Base-by-base conservation (phyloP, 2,329 filamentous ascomycete species). In the Fusarium secorum region DNA sequence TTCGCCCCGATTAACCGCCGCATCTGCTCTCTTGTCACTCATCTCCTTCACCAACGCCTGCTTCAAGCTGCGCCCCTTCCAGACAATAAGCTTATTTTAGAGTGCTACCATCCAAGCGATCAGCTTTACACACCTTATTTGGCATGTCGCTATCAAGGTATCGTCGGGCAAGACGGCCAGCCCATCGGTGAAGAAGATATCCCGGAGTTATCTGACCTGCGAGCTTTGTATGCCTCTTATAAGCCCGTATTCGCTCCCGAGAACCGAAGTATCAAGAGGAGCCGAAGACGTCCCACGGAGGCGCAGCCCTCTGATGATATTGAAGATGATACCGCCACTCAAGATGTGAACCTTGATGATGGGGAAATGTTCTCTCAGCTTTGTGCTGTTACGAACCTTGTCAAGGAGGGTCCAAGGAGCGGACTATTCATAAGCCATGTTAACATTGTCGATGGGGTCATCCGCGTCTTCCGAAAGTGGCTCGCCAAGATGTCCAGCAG, bases 301-400 rank as follows among this genome's bases (percentile, higher is more conserved):
- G 22, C 46, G 0, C 62, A 62, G 11, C 33, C 65, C 3, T 57
- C 65, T 15, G 69, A 72, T 3, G 56, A 72, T 33, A 44, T 26
- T 4, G 74, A 77, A 33, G 79, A 82, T 32, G 82, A 85, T 30
- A 78, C 83, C 11, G 87, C 91, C 4, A 85, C 83, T 18, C 87
- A 92, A 64, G 87, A 86, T 13, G 78, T 95, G 44, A 83, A 84
- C 48, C 82, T 96, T 3, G 93, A 95, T 70, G 86, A 86, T 3
- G 86, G 89, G 67, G 92, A 94, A 79, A 81, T 89, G 22, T 95
- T 95, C 77, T 89, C 90, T 2, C 93, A 96, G 79, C 85, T 96
- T 15, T 91, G 91, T 76, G 87, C 89, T 9, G 84, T 88, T 28
- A 88, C 88, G 11, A 93, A 90, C 75, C 80, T 97, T 39, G 90